Base-by-base conservation (phyloP, 2,329 filamentous ascomycete genomes). In the Pyricularia sp. region DNA sequence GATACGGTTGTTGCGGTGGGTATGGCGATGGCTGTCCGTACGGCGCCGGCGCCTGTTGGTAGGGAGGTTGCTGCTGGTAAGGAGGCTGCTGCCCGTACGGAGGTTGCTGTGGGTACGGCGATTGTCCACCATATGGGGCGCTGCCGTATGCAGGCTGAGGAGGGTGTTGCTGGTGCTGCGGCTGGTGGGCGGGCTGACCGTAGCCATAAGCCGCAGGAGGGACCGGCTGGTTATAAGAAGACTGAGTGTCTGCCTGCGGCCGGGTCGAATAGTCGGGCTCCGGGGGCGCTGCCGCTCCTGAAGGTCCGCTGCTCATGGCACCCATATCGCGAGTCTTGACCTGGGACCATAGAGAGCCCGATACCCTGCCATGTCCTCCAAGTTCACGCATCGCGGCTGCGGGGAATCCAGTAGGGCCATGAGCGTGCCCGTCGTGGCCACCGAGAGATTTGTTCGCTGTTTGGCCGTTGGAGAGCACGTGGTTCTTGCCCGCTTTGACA, bases 401-500 rank as follows among this genome's bases (percentile, higher is more conserved):
- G n/a, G 62, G 61, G 31, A 68, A 62, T 24, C 66, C 66, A 19
- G 66, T 65, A 59, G 55, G 55, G 16, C 74, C 74, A 66, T 75
- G 73, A 31, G 72, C 73, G 44, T 69, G 68, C 12, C 55, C 55
- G 16, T 69, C 68, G 57, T 72, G 70, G 4, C 73, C 74, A 8
- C 72, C 73, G n/a, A 71, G 69, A 49, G 70, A 73, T 44, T 74
- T 70, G 24, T 70, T 69, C 8, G 72, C 69, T 12, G 73, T 69
- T 49, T 76, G 74, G 55, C 70, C 69, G 5, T 70, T 70, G 4
- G 71, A 66, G 22, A 83, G 75, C 24, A 84, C 77, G 73, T 96
- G 91, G 73, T 97, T 99, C 73, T 87, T 88, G 60, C 93, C 92
- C 9, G 82, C 81, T 71, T 86, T 88, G 66, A 99, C 94, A 7